Evolutionary conservation across 2,329 filamentous ascomycete genomes (phyloP).

Genomic region (Alternaria tenuissima): DNA sequence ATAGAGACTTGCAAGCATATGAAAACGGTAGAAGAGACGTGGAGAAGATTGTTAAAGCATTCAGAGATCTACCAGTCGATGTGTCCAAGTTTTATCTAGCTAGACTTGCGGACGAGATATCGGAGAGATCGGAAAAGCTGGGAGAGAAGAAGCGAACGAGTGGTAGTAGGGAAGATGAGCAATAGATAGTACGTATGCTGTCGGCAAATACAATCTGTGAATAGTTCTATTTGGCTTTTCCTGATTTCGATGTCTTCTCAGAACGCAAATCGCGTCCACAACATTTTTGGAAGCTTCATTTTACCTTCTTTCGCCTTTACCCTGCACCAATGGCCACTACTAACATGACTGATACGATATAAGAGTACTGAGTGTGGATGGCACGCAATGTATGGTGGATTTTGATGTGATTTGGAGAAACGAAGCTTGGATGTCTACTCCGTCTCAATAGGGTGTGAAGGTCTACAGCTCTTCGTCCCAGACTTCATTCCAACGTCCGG

Average conservation of each 20-base stretch:
- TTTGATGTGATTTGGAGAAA: background rate
- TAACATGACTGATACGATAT: background rate
- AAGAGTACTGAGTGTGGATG: background rate
- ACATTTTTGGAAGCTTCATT: background rate
- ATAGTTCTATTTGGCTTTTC: background rate
- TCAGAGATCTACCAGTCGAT: constrained; percentile 70
- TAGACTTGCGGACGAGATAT: constrained; percentile 74
- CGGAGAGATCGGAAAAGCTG: constrained; percentile 45
- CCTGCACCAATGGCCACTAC: background rate
- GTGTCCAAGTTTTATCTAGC: constrained; percentile 78
- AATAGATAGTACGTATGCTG: background rate
- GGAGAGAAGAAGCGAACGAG: background rate
- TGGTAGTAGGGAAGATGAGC: background rate
- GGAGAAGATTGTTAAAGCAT: constrained; percentile 69
- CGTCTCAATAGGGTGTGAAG: background rate
- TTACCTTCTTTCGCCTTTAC: background rate
- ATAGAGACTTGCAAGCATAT: constrained; percentile 83
- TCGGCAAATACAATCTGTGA: background rate
- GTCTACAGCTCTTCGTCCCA: constrained; percentile 29
- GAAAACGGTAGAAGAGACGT: constrained; percentile 81
- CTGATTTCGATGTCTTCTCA: background rate
- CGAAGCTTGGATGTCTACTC: no score
- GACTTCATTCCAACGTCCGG: constrained; percentile 69
- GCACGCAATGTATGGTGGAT: background rate
- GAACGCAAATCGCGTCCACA: background rate